Base-by-base conservation (phyloP, 805 yeast species). In the Barnettozyma wickerhamii region DNA sequence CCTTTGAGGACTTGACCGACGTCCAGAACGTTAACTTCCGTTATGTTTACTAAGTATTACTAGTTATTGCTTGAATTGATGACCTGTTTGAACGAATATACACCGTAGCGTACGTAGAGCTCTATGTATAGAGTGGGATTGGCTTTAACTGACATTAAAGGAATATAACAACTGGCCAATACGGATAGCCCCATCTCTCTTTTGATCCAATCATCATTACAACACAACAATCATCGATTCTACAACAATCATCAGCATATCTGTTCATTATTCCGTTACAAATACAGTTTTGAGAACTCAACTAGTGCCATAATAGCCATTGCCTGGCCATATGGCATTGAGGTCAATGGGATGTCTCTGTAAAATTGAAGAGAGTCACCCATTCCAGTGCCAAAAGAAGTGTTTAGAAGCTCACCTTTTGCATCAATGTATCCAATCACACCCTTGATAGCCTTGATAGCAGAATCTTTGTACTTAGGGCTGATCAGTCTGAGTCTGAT, bases 11-110 rank as follows among this genome's bases (percentile, higher is more conserved):
- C 33, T 32, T 44, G 24, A 44, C 48, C 17, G 48, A 44, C 35
- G 42, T 41, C 19, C 35, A 44, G 30, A 44, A 44, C 17, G 60
- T 35, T n/a, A 37, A 38, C 30, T 43, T 43, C 43, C 46, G 46
- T 39, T 43, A 43, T 31, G 45, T 37, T 18, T 44, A 44, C 15
- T 44, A 33, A 32, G n/a, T n/a, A n/a, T n/a, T n/a, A n/a, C n/a
- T n/a, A n/a, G n/a, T n/a, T n/a, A n/a, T n/a, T n/a, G n/a, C n/a
- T n/a, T n/a, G n/a, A n/a, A n/a, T n/a, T n/a, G n/a, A n/a, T n/a
- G n/a, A n/a, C n/a, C n/a, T n/a, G n/a, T n/a, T n/a, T n/a, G n/a
- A n/a, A n/a, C n/a, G n/a, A n/a, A n/a, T n/a, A n/a, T n/a, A n/a
- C n/a, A n/a, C n/a, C n/a, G n/a, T n/a, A n/a, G n/a, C n/a, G n/a